A percentile compares a stretch with the other conserved stretches of the same genome.
phyloP scores from a whole-genome alignment of 2,329 filamentous ascomycete genomes.

The Calonectria montana region DNA sequence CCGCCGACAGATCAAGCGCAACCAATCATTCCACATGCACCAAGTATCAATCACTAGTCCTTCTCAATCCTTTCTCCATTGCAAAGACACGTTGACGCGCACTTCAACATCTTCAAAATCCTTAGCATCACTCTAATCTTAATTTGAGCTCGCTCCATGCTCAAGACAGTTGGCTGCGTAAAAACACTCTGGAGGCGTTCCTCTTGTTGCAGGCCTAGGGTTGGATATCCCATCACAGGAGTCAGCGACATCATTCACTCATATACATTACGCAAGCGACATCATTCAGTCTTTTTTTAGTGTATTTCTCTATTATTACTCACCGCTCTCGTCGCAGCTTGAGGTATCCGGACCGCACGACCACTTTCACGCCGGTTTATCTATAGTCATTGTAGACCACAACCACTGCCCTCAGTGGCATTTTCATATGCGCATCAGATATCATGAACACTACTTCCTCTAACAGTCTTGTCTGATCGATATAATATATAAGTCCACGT shows the following conservation, averaged over 20 bases:
- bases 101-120: not conserved
- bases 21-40: too few species aligned
- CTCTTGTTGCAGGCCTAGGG: not conserved
- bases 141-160: not conserved
- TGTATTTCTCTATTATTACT: too few species aligned
- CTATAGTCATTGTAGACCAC: not conserved
- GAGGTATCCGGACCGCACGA: too few species aligned
- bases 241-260: not conserved
- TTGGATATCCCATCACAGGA: not conserved
- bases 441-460: not conserved
- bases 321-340: not conserved
- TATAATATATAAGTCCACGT: not conserved
- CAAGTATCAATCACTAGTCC: not conserved
- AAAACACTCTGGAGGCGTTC: not conserved
- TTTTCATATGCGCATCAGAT: not conserved
- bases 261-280: not conserved
- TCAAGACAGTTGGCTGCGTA: not conserved
- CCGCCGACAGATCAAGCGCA: not conserved
- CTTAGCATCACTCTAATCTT: not conserved
- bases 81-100: not conserved
- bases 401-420: not conserved
- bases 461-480: not conserved
- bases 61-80: not conserved
- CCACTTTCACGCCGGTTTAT: not conserved
- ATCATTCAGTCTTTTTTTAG: not conserved